Conservation (phyloP, 805 yeast genomes). For the Vanderwaltozyma tropicalis region DNA sequence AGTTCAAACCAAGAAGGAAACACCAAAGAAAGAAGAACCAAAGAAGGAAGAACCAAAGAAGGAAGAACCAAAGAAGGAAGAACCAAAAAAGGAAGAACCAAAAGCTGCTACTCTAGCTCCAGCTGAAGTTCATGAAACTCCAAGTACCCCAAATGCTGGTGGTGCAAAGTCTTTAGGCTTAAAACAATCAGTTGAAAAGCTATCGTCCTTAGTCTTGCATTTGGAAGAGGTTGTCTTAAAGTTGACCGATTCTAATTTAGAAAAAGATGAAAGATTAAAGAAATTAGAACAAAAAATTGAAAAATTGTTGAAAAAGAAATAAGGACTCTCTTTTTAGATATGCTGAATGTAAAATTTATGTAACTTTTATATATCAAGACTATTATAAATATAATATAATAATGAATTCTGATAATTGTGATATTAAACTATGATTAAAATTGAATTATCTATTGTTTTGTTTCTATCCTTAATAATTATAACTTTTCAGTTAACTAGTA, state of each 20-base stretch:
- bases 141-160: constrained; percentile 7
- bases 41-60: constrained; percentile 7
- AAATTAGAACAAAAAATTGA: constrained; percentile 54
- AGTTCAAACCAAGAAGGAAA: constrained; percentile 8
- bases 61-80: constrained; percentile 8
- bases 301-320: constrained; percentile 32
- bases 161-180: constrained; percentile 47
- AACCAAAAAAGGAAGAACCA: constrained; percentile 7
- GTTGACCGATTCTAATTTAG: constrained; percentile 44
- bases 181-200: constrained; percentile 60
- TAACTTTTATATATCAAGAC: too few species aligned
- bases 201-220: constrained; percentile 45
- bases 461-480: too few species aligned
- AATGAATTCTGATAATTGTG: too few species aligned
- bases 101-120: constrained; percentile 10
- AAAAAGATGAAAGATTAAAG: constrained; percentile 53
- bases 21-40: constrained; percentile 7
- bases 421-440: too few species aligned
- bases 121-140: constrained; percentile 4
- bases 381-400: too few species aligned
- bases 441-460: too few species aligned
- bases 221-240: constrained; percentile 47
- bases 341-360: too few species aligned
- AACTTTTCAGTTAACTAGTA: too few species aligned
- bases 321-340: too few species aligned